These are phyloP conservation scores for Mycena filopes DNA, from an alignment of 768 basidiomycete genomes.

Conservation along the genomic window DNA sequence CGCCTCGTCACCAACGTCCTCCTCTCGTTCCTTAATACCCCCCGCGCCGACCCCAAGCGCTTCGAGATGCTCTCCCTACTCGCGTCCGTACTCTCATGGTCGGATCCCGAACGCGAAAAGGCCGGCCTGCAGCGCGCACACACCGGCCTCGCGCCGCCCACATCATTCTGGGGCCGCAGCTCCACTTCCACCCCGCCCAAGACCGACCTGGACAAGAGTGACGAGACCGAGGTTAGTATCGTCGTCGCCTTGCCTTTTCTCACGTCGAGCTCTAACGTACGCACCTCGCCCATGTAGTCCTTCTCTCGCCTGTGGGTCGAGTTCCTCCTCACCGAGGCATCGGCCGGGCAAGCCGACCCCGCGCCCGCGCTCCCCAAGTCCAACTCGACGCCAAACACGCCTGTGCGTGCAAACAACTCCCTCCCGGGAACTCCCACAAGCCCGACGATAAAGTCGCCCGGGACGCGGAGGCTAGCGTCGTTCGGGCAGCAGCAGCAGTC, in stretches of 20 bases:
- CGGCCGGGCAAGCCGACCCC: slow-evolving; percentile 49
- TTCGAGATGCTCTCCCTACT: slow-evolving; percentile 96
- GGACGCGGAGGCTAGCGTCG: slow-evolving; percentile 50
- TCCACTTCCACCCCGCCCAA: slow-evolving; percentile 51
- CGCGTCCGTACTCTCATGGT: slow-evolving; percentile 92
- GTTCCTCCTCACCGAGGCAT: slow-evolving; percentile 93
- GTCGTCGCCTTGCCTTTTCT: no score
- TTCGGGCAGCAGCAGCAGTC: slow-evolving; percentile 42
- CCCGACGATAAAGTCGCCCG: slow-evolving; percentile 38
- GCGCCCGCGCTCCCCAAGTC: slow-evolving; percentile 36
- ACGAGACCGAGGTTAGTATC: slow-evolving; percentile 78
- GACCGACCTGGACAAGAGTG: slow-evolving; percentile 78
- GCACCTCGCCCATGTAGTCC: slow-evolving; percentile 63
- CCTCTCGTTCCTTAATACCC: slow-evolving; percentile 88
- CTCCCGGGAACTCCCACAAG: slow-evolving; percentile 50
- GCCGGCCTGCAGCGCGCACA: slow-evolving; percentile 82
- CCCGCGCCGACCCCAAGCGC: slow-evolving; percentile 91
- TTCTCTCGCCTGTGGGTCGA: slow-evolving; percentile 99
- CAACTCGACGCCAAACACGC: slow-evolving; percentile 34
- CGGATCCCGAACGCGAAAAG: slow-evolving; percentile 89
- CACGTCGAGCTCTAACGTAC: no score
- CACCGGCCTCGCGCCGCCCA: slow-evolving; percentile 35
- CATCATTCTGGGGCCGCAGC: slow-evolving; percentile 58
- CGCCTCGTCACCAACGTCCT: slow-evolving; percentile 95
- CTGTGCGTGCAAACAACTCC: slow-evolving; percentile 44